Base-by-base conservation (phyloP, 768 basidiomycete species). In the Russula sp. region DNA sequence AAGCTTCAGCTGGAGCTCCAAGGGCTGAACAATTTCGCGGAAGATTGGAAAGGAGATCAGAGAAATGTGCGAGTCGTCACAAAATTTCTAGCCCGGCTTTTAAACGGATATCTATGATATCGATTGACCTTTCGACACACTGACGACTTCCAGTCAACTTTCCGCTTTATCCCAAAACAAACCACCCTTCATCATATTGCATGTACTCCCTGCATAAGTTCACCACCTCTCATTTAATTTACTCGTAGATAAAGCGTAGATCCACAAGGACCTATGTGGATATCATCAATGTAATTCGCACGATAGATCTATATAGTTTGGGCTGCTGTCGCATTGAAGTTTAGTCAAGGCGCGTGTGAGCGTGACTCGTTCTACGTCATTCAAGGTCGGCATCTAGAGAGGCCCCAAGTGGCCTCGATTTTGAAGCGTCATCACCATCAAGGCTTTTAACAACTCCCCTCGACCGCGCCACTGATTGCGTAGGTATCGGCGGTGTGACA, bases 51-150 rank as follows among this genome's bases (percentile, higher is more conserved):
- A 66, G 86, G 86, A 2, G 77, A 68, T 10, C 71, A 78, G 48
- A 78, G 88, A 60, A 75, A 73, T 20, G 85, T 91, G 38, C 77
- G 85, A 39, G 76, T 78, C 69, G 79, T 82, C 68, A 90, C 88
- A 22, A 86, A 80, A 68, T 72, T 78, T 0, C 77, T 90, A 60
- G 83, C 85, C 43, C 76, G 79, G 66, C 70, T 87, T 32, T 81
- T 90, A 29, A 83, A 83, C 58, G 84, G 85, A 22, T 88, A 88
- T 85, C 73, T 90, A 46, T 90, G 72, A 76, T 41, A 59, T 14
- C 20, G 2, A 38, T 14, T 16, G 2, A 32, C n/a, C 32, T 5
- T 29, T 16, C 25, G 16, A 42, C 29, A 32, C 43, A 11, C 22
- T 46, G n/a, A 20, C 34, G 9, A 54, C 3, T 8, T 22, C 34